Evolutionary conservation across 257 asterid species (phyloP).

Genomic region (Schizonepeta tenuifolia): DNA sequence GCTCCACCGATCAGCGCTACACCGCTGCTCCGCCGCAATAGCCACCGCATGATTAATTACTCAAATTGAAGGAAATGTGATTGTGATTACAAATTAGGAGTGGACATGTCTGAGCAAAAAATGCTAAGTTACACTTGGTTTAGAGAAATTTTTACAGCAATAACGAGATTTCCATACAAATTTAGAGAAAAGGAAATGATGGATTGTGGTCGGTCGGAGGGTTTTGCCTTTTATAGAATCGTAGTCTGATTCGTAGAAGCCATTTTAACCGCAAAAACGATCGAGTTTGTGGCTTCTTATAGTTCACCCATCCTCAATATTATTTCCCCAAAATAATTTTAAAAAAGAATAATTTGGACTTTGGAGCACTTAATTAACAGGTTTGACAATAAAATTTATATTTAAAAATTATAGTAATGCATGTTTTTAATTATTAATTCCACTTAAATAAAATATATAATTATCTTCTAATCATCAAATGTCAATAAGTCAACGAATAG

Average conservation of each 20-base stretch:
- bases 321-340: background rate
- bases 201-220: background rate
- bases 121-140: background rate
- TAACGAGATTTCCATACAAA: background rate
- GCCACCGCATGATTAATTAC: constrained; percentile 54
- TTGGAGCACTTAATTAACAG: background rate
- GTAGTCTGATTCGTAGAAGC: constrained; percentile 20
- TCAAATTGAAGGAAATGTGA: constrained; percentile 13
- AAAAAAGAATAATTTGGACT: background rate
- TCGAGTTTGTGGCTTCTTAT: constrained; percentile 23
- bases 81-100: constrained; percentile 14
- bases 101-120: too few relatives aligned
- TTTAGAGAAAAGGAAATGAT: constrained; percentile 9
- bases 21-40: constrained; percentile 43
- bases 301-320: background rate
- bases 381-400: too few relatives aligned
- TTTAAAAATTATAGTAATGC: too few relatives aligned
- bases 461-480: too few relatives aligned
- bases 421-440: too few relatives aligned
- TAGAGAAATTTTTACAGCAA: background rate
- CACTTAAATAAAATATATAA: too few relatives aligned
- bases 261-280: constrained; percentile 25
- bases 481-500: too few relatives aligned
- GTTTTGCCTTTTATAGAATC: constrained; percentile 22
- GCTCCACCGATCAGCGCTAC: constrained; percentile 34